A percentile compares a stretch with the other conserved stretches of the same genome.
phyloP scores from a whole-genome alignment of 2,329 filamentous ascomycete genomes.

The Chaetomium globosum region DNA sequence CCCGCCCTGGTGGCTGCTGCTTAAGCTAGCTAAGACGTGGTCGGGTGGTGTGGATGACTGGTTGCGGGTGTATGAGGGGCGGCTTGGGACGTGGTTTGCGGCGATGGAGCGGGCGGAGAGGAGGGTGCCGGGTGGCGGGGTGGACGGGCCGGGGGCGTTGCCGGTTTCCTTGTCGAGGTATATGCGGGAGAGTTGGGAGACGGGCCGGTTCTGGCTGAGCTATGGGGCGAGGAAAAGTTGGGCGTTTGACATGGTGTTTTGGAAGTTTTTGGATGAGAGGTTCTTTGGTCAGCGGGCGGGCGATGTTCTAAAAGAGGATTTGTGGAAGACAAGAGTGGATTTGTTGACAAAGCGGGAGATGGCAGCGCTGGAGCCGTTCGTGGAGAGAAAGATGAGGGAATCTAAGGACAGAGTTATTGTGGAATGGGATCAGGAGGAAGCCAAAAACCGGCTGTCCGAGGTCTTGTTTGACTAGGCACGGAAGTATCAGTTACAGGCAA shows the following conservation, averaged over 20 bases:
- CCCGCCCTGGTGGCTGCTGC: slow-evolving; percentile 45
- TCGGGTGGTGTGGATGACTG: slow-evolving; percentile 39
- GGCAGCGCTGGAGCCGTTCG: slow-evolving; percentile 39
- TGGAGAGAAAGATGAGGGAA: slow-evolving; percentile 42
- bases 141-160: not conserved
- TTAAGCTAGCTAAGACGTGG: slow-evolving; percentile 43
- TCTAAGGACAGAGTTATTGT: slow-evolving; percentile 36
- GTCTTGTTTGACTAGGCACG: slow-evolving; percentile 13
- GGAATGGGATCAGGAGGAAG: slow-evolving; percentile 36
- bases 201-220: slow-evolving; percentile 30
- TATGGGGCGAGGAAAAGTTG: slow-evolving; percentile 30
- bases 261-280: slow-evolving; percentile 29
- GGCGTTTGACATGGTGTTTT: slow-evolving; percentile 30
- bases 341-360: slow-evolving; percentile 38
- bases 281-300: slow-evolving; percentile 31
- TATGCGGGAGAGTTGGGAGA: slow-evolving; percentile 33
- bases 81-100: slow-evolving; percentile 42
- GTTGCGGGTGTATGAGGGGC: slow-evolving; percentile 40
- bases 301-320: slow-evolving; percentile 24
- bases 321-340: slow-evolving; percentile 40
- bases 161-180: slow-evolving; percentile 31
- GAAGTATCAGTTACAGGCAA: not conserved
- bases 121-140: not conserved
- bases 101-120: slow-evolving; percentile 41
- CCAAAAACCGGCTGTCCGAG: slow-evolving; percentile 22